phyloP scores from a whole-genome alignment of 1,139 yeast species.

The Arxiozyma slooffiae region DNA sequence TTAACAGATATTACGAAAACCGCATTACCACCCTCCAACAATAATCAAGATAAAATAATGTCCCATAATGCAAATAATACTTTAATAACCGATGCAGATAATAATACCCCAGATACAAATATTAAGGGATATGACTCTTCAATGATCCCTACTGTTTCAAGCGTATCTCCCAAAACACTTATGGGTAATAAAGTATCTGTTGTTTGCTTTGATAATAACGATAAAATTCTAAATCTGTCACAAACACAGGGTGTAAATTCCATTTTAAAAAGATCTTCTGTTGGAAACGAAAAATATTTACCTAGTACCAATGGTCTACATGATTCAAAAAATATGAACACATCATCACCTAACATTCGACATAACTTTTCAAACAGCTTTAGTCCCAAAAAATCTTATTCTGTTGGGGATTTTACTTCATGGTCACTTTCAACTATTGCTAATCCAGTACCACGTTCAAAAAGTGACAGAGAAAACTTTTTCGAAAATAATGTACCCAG shows the following conservation, averaged over 20 bases:
- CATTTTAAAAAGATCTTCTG: neutral
- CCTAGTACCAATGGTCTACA: neutral
- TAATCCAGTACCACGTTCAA: neutral
- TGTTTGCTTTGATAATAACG: neutral
- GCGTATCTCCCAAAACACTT: neutral
- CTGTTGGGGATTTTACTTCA: constrained; percentile 19
- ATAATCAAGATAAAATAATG: neutral
- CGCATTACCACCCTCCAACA: neutral
- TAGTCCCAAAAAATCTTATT: constrained; percentile 24
- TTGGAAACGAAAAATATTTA: neutral
- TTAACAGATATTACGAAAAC: constrained; percentile 26
- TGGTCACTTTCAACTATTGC: constrained; percentile 8
- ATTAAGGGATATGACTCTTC: neutral
- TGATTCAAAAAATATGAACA: neutral
- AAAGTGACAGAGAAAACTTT: neutral
- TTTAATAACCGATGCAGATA: neutral
- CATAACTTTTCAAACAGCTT: constrained; percentile 7
- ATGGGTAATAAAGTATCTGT: neutral
- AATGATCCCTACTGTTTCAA: neutral
- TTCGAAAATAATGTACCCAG: neutral
- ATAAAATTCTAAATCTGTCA: neutral
- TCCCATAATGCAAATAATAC: neutral
- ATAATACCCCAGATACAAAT: neutral
- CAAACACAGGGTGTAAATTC: neutral
- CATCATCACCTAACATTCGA: constrained; percentile 12